Conservation (phyloP, 306 rosid genomes). For the Betula pendula region DNA sequence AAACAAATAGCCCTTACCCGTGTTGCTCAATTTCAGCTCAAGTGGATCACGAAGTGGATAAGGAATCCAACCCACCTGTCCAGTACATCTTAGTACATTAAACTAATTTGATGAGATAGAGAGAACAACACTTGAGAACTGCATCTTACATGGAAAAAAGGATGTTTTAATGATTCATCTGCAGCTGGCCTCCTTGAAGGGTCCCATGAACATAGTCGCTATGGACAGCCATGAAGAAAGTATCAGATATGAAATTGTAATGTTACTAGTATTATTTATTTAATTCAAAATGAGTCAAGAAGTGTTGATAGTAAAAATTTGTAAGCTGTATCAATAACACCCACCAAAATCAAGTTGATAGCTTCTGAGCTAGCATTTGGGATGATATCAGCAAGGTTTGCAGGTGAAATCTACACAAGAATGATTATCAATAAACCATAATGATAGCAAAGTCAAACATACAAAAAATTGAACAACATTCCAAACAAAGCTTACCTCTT, state of each 20-base stretch:
- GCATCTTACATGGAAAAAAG: constrained; percentile 69
- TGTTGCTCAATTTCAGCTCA: constrained; percentile 78
- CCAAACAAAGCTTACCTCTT: constrained; percentile 45
- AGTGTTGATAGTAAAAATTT: constrained; percentile 9
- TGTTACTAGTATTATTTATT: not conserved
- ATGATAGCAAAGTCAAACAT: constrained; percentile 11
- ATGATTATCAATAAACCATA: constrained; percentile 13
- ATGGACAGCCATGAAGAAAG: constrained; percentile 24
- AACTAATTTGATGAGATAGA: constrained; percentile 19
- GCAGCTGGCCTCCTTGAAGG: constrained; percentile 81
- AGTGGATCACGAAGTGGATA: constrained; percentile 63
- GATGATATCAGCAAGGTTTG: constrained; percentile 64
- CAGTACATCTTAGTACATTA: constrained; percentile 36
- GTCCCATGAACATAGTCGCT: constrained; percentile 80
- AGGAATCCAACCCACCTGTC: constrained; percentile 68
- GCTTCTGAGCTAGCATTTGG: constrained; percentile 84
- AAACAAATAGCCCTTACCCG: constrained; percentile 44
- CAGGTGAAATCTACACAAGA: constrained; percentile 54
- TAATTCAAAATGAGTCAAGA: constrained; percentile 3
- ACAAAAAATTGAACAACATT: not conserved
- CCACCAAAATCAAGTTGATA: constrained; percentile 70
- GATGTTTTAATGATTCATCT: constrained; percentile 71
- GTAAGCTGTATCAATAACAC: constrained; percentile 31
- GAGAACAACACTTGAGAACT: constrained; percentile 19
- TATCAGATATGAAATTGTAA: constrained; percentile 20